Percentiles rank a stretch among this genome's conserved stretches.
These are phyloP conservation scores for Ogataea neopini DNA, from an alignment of 805 yeast genomes.

Conservation along the genomic window DNA sequence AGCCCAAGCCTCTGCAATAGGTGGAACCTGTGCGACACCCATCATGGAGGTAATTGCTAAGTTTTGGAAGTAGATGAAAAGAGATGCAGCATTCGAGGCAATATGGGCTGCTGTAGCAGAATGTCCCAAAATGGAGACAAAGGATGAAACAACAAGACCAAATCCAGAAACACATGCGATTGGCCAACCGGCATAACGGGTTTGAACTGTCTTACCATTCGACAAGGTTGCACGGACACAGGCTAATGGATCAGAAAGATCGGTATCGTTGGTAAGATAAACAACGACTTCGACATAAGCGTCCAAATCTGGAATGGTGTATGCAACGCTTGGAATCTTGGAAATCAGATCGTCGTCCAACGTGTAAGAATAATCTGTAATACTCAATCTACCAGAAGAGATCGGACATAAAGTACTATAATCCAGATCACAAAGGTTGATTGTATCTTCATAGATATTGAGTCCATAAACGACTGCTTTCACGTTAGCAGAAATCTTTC, in stretches of 20 bases:
- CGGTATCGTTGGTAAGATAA: constrained; percentile 48
- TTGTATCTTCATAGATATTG: constrained; percentile 50
- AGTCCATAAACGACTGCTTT: constrained; percentile 81
- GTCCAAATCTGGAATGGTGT: constrained; percentile 89
- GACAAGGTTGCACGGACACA: constrained; percentile 87
- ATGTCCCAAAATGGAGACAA: constrained; percentile 84
- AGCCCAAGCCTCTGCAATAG: constrained; percentile 97
- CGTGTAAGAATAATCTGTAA: constrained; percentile 42
- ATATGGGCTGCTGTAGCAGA: constrained; percentile 94
- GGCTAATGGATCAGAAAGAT: constrained; percentile 57
- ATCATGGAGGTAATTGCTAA: constrained; percentile 92
- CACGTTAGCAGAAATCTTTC: constrained; percentile 65
- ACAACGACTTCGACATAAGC: constrained; percentile 82
- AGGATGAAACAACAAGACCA: constrained; percentile 85
- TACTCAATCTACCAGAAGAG: constrained; percentile 81
- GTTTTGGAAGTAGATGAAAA: constrained; percentile 91
- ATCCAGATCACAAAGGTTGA: constrained; percentile 65
- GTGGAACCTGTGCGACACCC: constrained; percentile 91
- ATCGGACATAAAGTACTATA: constrained; percentile 75
- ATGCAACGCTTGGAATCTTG: constrained; percentile 80
- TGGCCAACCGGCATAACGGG: constrained; percentile 92
- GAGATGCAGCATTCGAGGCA: constrained; percentile 91
- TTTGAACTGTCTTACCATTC: constrained; percentile 93
- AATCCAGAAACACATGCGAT: constrained; percentile 88
- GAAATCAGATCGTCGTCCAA: constrained; percentile 44